Evolutionary conservation across 768 basidiomycete species (phyloP), one percentile per base, ranked within the genome.

Genomic region (Suillus ampliporus): DNA sequence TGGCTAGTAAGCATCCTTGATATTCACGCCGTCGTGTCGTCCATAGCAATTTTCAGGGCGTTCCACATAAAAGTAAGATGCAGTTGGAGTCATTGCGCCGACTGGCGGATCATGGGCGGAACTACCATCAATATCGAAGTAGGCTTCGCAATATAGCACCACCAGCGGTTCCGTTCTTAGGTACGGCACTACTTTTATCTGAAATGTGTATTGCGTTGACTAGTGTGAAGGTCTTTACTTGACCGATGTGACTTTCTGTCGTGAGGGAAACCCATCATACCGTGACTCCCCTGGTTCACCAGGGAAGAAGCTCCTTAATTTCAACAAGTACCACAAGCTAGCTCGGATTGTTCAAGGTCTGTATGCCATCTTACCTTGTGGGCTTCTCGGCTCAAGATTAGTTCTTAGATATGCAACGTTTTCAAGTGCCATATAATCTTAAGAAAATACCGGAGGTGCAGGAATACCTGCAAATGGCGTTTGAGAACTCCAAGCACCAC

Each of bases 111-210:
- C 94, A 97, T 73, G 85, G 91, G 53, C 85, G 93, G 61, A 95
- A 96, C 72, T 94, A 92, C 70, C 86, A 90, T 71, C 91, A 97
- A 77, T 99, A 99, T 74, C 92, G 97, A 64, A 84, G 86, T 58
- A 88, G 84, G 67, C 84, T 99, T 64, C 87, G 95, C 57, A 92
- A 91, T 68, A 94, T 90, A n/a, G 85, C 88, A 5, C 92, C 95
- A 14, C 95, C 97, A 9, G 95, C 94, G 26, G 87, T 99, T 41
- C 97, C 97, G 2, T 99, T 99, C 85, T 83, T 99, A 53, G 97
- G 96, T 86, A 77, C 71, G 54, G 81, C 67, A 11, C 58, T 57
- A 11, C 44, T 41, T 23, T 11, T 26, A 43, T 44, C 48, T 56
- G 40, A 28, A 40, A 40, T 17, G 10, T 19, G 2, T 61, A 5